phyloP scores from a whole-genome alignment of 352 stramenopile genomes.

The Pythium aristosporum region DNA sequence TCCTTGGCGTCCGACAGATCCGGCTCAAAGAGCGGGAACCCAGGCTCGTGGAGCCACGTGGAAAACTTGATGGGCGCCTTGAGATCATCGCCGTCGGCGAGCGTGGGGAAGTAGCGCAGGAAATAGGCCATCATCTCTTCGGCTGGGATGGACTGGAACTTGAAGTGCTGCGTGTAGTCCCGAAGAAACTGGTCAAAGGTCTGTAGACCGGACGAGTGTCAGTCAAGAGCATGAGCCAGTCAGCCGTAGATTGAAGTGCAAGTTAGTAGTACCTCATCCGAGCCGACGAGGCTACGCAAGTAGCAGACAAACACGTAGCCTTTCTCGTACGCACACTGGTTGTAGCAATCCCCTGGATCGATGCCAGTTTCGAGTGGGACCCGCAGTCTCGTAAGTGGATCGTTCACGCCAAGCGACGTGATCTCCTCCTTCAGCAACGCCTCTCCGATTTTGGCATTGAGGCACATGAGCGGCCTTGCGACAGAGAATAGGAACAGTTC shows the following conservation, averaged over 20 bases:
- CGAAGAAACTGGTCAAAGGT: constrained; percentile 71
- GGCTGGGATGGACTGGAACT: constrained; percentile 75
- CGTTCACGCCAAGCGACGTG: constrained; percentile 60
- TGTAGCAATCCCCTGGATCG: constrained; percentile 80
- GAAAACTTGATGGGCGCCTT: constrained; percentile 63
- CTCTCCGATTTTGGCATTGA: constrained; percentile 74
- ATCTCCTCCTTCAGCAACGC: constrained; percentile 69
- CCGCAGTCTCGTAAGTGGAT: constrained; percentile 62
- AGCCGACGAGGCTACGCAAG: constrained; percentile 59
- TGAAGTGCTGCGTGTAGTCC: constrained; percentile 58
- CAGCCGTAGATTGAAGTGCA: neutral
- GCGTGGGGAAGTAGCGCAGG: constrained; percentile 58
- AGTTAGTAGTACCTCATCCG: constrained; percentile 39
- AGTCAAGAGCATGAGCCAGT: neutral
- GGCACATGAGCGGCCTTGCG: constrained; percentile 54
- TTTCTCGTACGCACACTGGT: constrained; percentile 82
- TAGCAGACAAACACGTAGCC: constrained; percentile 81
- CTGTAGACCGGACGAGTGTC: constrained; percentile 21
- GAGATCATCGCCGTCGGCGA: constrained; percentile 51
- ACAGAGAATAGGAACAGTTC: neutral
- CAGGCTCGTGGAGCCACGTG: constrained; percentile 66
- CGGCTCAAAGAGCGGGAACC: constrained; percentile 54
- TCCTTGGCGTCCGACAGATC: constrained; percentile 66
- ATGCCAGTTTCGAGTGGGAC: constrained; percentile 75
- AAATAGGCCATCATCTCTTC: constrained; percentile 76